Conservation (phyloP, 2,329 filamentous ascomycete genomes). For the Orbilia blumenaviensis region DNA sequence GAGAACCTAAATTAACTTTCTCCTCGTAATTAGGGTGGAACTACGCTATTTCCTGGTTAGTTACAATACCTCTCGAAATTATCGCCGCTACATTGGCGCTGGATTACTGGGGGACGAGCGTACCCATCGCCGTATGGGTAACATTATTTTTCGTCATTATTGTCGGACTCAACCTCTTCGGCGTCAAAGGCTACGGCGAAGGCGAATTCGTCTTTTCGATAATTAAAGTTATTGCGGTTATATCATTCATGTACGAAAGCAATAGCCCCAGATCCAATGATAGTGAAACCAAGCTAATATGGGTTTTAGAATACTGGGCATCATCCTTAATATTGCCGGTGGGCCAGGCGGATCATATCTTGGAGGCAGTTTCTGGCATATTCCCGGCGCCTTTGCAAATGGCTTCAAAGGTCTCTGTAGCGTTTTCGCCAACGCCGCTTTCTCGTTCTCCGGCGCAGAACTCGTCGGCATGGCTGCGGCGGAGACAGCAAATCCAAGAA, state of each 20-base stretch:
- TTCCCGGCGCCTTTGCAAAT: conserved; percentile 84
- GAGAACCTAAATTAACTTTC: too few relatives aligned
- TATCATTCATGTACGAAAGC: conserved; percentile 79
- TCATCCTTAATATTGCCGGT: conserved; percentile 85
- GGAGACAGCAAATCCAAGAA: conserved; percentile 79
- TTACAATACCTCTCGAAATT: conserved; percentile 83
- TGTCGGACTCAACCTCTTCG: conserved; percentile 83
- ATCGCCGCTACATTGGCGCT: conserved; percentile 87
- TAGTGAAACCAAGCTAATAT: conserved; percentile 53
- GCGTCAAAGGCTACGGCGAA: conserved; percentile 87
- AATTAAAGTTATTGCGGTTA: conserved; percentile 83
- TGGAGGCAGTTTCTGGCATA: conserved; percentile 77
- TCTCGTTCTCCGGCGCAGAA: conserved; percentile 79
- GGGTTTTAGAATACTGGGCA: conserved; percentile 75
- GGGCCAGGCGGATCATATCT: conserved; percentile 78
- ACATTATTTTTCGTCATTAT: conserved; percentile 81
- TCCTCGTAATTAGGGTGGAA: conserved; percentile 60
- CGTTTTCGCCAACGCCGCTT: conserved; percentile 79
- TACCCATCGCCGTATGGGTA: conserved; percentile 79
- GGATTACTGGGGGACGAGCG: conserved; percentile 74
- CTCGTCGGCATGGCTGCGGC: conserved; percentile 79
- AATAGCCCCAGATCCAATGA: background rate
- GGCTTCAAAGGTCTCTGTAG: conserved; percentile 84
- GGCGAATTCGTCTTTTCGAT: conserved; percentile 88
- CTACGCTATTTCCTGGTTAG: conserved; percentile 87